Conservation (phyloP, 345 rosid species). For the Brassica rapa region DNA sequence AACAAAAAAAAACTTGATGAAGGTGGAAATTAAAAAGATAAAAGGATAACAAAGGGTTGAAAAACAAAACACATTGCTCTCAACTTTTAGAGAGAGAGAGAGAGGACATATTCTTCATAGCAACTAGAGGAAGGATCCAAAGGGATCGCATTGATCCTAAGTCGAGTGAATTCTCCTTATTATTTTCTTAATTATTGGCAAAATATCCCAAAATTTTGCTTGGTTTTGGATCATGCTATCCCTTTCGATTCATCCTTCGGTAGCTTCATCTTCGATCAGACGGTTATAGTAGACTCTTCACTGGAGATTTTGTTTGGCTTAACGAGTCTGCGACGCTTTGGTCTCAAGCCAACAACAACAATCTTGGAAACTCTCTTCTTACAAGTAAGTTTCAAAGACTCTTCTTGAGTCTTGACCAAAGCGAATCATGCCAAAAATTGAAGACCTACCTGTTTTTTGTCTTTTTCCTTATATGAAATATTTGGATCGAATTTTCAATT, state of each 20-base stretch:
- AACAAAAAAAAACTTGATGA: neutral
- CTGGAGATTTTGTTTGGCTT: neutral
- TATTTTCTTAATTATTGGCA: neutral
- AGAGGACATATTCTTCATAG: slow-evolving; percentile 32
- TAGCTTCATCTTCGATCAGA: slow-evolving; percentile 21
- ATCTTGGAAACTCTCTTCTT: neutral
- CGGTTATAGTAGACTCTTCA: neutral
- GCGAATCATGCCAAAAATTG: neutral
- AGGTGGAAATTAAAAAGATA: neutral
- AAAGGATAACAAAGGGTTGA: neutral
- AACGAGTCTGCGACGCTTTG: neutral
- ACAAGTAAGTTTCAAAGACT: neutral
- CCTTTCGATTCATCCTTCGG: slow-evolving; percentile 78
- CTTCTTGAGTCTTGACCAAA: neutral
- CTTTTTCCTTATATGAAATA: no score
- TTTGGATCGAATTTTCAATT: no score
- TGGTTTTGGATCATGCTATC: slow-evolving; percentile 80
- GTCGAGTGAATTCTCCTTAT: neutral
- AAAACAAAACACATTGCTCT: neutral
- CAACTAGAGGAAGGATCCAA: slow-evolving; percentile 93
- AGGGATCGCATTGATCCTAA: slow-evolving; percentile 99
- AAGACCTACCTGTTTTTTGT: neutral
- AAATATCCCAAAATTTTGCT: neutral
- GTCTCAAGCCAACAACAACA: slow-evolving; percentile 14
- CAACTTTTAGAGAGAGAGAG: neutral